Base-by-base conservation (phyloP, 345 rosid species). In the Populus euphratica region DNA sequence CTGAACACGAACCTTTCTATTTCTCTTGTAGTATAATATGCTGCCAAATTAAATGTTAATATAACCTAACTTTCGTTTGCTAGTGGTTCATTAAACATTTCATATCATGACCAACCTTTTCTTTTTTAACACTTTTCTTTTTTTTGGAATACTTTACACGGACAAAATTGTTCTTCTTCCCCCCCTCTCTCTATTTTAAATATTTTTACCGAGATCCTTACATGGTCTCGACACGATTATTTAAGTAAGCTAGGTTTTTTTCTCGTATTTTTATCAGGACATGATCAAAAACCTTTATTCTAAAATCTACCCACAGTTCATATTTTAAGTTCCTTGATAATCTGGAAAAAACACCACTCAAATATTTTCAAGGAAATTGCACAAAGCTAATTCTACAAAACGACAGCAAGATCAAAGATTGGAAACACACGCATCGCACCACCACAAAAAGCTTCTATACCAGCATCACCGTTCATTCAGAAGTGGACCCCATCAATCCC, bases 321-420 rank as follows among this genome's bases (percentile, higher is more conserved):
- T 56, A 56, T 21, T 56, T 56, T 3, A n/a, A 8, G 62, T n/a
- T 56, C 27, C 62, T 54, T 54, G 27, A 8, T 54, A 21, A 21
- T 2, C 2, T 44, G 16, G 16, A 44, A 44, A 44, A 44, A 12
- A 44, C 13, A 12, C 2, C 16, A 39, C 36, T 33, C 43, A 39
- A 8, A 39, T 44, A 44, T 44, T 44, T 44, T 44, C 50, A 11
- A 13, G 44, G 11, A 44, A 44, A 44, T 44, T 44, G 50, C 50
- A 11, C 14, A 43, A 12, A 43, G 47, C 47, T 12, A 43, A 10
- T 10, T 9, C 47, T 43, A 43, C 47, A 43, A 43, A 33, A 33
- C 5, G 4, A 33, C 36, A 33, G 36, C 36, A 74, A 56, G 66
- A 54, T 73, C 71, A 52, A 59, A 18, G 71, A 69, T 69, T 78